Conservation (phyloP, 768 basidiomycete genomes). For the Russula virescens region DNA sequence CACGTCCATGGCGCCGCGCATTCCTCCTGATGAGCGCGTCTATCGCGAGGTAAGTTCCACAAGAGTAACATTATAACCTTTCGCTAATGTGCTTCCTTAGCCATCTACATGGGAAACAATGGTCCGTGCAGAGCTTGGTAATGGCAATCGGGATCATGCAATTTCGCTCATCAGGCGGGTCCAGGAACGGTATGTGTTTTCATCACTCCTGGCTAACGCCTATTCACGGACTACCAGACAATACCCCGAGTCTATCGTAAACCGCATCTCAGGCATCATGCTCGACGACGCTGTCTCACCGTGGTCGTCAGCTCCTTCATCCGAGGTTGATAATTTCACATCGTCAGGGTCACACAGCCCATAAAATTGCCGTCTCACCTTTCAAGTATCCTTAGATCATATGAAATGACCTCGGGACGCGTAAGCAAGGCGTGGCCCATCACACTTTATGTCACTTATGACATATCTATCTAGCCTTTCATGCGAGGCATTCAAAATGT, state of each 20-base stretch:
- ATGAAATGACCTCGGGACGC: not conserved
- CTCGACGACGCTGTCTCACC: conserved; percentile 58
- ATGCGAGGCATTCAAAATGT: conserved; percentile 16
- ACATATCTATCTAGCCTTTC: not conserved
- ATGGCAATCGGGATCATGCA: conserved; percentile 68
- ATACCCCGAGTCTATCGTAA: conserved; percentile 74
- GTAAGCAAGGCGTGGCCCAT: not conserved
- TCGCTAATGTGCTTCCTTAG: conserved; percentile 32
- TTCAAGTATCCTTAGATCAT: not conserved
- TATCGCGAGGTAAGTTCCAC: conserved; percentile 66
- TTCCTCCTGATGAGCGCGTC: conserved; percentile 52
- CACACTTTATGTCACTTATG: conserved; percentile 7
- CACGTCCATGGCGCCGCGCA: conserved; percentile 31
- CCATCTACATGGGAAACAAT: conserved; percentile 95
- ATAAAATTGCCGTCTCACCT: not conserved
- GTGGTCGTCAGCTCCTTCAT: conserved; percentile 29
- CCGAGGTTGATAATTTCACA: conserved; percentile 5
- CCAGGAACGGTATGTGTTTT: conserved; percentile 54
- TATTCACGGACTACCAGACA: conserved; percentile 38
- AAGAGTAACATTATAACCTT: not conserved
- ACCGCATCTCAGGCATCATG: conserved; percentile 75
- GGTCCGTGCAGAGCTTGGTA: conserved; percentile 85
- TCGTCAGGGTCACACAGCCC: conserved; percentile 15
- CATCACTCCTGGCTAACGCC: not conserved
- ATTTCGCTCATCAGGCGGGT: conserved; percentile 62